phyloP scores from a whole-genome alignment of 352 stramenopile species.

The Labyrinthula sp. region DNA sequence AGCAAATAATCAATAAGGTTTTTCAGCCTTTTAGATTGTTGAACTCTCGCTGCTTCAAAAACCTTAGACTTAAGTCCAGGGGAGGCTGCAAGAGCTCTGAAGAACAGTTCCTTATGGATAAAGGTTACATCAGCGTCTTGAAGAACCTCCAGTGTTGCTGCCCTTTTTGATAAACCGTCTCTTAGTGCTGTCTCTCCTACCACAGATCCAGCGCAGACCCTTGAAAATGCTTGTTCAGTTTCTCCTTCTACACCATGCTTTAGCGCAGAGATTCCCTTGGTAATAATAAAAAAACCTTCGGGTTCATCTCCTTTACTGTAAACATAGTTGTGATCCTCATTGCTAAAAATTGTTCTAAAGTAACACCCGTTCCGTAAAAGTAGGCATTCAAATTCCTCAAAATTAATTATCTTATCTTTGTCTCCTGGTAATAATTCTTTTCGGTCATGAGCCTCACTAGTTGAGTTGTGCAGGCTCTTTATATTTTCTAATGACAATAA shows the following conservation, averaged over 20 bases:
- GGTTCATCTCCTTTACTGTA: constrained; percentile 16
- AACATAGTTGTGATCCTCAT: not conserved
- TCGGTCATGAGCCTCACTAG: too few species aligned
- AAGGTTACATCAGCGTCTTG: constrained; percentile 23
- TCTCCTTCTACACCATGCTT: constrained; percentile 2
- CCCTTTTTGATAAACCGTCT: constrained; percentile 13
- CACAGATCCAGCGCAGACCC: constrained; percentile 7
- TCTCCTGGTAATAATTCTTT: too few species aligned
- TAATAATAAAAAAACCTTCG: constrained; percentile 15
- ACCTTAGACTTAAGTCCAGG: constrained; percentile 17
- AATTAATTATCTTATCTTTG: constrained; percentile 5
- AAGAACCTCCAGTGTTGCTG: constrained; percentile 13
- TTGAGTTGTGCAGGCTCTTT: too few species aligned
- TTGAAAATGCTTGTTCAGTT: constrained; percentile 1
- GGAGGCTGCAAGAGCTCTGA: constrained; percentile 17
- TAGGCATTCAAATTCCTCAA: constrained; percentile 9
- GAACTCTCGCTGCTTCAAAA: constrained; percentile 21
- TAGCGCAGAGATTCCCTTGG: constrained; percentile 2
- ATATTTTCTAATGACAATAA: too few species aligned
- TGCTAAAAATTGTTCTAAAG: constrained; percentile 12
- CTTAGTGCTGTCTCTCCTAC: constrained; percentile 19
- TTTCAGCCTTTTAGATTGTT: constrained; percentile 19
- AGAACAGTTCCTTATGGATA: constrained; percentile 26
- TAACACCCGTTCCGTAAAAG: constrained; percentile 10
- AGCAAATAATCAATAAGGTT: constrained; percentile 18